Evolutionary conservation across 768 basidiomycete genomes (phyloP), one percentile per base, ranked within the genome.

Genomic region (Calocybe indica): DNA sequence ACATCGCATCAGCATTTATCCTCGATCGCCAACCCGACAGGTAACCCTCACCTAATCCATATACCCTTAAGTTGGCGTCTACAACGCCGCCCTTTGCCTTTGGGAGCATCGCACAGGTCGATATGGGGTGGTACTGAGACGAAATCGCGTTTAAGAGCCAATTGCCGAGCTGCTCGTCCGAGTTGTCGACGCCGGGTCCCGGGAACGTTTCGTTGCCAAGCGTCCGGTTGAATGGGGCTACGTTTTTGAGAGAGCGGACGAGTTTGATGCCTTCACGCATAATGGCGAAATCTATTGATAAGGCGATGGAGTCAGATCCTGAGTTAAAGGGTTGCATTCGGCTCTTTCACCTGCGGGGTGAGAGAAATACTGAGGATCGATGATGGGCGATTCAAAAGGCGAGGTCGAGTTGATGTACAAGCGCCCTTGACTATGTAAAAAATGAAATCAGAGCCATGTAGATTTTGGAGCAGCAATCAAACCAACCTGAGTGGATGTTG

Each of bases 311-410:
- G 28, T 5, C 11, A 32, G 30, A 43, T 15, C 4, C 12, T 43
- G 5, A 48, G 12, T 38, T 45, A 28, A 35, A 34, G 31, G 12
- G 5, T 33, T 33, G 13, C 43, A n/a, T 40, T 32, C 7, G 38
- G n/a, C 8, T 7, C 15, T 6, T 64, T 14, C 45, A 74, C 73
- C 78, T 14, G 76, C 75, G 5, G 69, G 62, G 55, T 83, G 76
- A 5, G 74, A 67, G 45, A 84, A 75, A 63, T 86, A 87, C 50
- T 74, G 64, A 4, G 85, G 85, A 62, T 88, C 80, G 58, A 88
- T 80, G 39, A 73, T 59, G 5, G 83, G 82, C 15, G 67, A 55
- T 48, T 78, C 76, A 63, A 87, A 88, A 1, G 79, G 67, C 48
- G 77, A 73, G 11, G 72, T 66, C 3, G 78, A 75, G 57, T 72